Evolutionary conservation across 768 basidiomycete species (phyloP).

Genomic region (Leccinum sublutescens): DNA sequence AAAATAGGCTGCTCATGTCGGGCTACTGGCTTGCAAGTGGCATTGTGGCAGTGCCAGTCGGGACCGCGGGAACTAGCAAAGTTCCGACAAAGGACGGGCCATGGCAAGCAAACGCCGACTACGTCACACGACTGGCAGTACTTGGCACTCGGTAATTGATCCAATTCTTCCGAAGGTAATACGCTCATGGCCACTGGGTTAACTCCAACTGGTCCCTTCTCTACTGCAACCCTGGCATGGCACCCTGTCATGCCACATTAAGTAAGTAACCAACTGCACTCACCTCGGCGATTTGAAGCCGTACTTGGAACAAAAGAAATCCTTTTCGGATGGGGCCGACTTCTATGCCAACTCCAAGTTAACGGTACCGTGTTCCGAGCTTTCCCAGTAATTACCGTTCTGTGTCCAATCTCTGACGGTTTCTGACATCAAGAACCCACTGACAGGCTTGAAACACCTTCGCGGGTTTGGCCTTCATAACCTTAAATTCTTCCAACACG

Average conservation of each 20-base stretch:
- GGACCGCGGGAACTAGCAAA: not conserved
- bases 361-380: not conserved
- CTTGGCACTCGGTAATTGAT: not conserved
- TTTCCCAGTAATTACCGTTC: not conserved
- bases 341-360: not conserved
- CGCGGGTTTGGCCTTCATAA: not conserved
- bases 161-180: not conserved
- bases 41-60: not conserved
- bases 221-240: slow-evolving; percentile 2
- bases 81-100: not conserved
- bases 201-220: not conserved
- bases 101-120: not conserved
- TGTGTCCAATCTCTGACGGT: not conserved
- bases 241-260: not conserved
- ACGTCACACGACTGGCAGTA: not conserved
- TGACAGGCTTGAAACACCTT: slow-evolving; percentile 3
- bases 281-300: not conserved
- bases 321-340: not conserved
- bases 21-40: not conserved
- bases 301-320: not conserved
- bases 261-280: not conserved
- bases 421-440: not conserved
- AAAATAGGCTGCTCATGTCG: not conserved
- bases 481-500: not conserved
- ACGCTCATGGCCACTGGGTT: not conserved